These are phyloP conservation scores for Linnemannia zychae DNA, from an alignment of 192 early-diverging fungal genomes.

Conservation along the genomic window DNA sequence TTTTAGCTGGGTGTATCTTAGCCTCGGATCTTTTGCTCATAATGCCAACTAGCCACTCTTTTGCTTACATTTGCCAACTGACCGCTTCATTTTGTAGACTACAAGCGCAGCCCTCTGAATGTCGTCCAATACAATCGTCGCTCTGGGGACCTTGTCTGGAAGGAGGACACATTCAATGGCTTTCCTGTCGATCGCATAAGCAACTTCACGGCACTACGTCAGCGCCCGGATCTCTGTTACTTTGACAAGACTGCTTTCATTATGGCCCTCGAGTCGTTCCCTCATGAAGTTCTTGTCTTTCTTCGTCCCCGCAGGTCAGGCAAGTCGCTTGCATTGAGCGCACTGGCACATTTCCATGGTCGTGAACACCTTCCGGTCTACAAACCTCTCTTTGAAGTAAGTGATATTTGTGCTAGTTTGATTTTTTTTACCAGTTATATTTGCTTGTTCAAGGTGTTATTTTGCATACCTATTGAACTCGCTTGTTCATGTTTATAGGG, in stretches of 20 bases:
- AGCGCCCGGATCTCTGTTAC: constrained; percentile 28
- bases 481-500: constrained; percentile 25
- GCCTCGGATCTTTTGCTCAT: background rate
- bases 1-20: constrained; percentile 10
- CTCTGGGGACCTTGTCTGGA: constrained; percentile 45
- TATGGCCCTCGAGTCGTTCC: constrained; percentile 30
- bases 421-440: too few relatives aligned
- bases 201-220: constrained; percentile 32
- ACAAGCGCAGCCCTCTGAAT: constrained; percentile 22
- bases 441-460: constrained; percentile 13
- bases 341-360: too few relatives aligned
- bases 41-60: too few relatives aligned
- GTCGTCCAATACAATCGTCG: constrained; percentile 35
- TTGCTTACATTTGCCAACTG: constrained; percentile 12
- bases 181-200: constrained; percentile 35
- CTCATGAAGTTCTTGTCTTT: too few relatives aligned
- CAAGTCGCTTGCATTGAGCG: too few relatives aligned
- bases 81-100: constrained; percentile 23
- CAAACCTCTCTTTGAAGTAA: constrained; percentile 40
- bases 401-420: constrained; percentile 18
- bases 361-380: constrained; percentile 47
- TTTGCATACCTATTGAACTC: constrained; percentile 28
- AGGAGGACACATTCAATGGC: constrained; percentile 27
- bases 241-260: constrained; percentile 53
- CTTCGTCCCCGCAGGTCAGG: too few relatives aligned